Base-by-base conservation (phyloP, 2,329 filamentous ascomycete species). In the Gnomoniopsis sp. region DNA sequence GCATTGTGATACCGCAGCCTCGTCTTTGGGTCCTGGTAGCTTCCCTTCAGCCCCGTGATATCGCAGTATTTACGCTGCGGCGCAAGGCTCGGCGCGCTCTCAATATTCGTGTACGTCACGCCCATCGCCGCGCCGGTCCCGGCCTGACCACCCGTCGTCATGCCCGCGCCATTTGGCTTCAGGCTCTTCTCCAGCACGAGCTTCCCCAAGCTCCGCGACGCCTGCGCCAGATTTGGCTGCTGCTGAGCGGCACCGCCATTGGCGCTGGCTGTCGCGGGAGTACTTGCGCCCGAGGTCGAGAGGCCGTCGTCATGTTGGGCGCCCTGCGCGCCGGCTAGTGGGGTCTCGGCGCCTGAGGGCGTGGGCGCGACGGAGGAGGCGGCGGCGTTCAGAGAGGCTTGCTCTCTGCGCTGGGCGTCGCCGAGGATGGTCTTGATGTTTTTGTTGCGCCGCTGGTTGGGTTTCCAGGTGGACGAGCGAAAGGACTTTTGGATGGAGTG, bases 391-490 rank as follows among this genome's bases (percentile, higher is more conserved):
- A 92, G 96, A n/a, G 51, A 48, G 38, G 50, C 36, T 21, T 91
- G 91, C 78, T 98, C 93, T 70, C 89, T 91, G 66, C 91, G 88
- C 22, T 90, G 86, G 14, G 89, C 90, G 69, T 99, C 95, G 60
- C 91, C 89, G 62, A 99, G 82, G 63, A 99, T 95, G 67, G 96
- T 91, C 75, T 98, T 98, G 75, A 98, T 88, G 74, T 96, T 98
- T 80, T 99, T 99, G 84, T 99, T 99, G 74, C 95, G 91, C 53
- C 95, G 92, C 74, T 93, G 89, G 65, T 93, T 91, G 17, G 95
- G 91, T 70, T 90, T 92, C 95, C 95, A 99, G 72, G 86, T 78
- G 2, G 89, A 80, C 71, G 92, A 96, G 73, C 93, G 93, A 80
- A 97, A 99, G 69, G 87, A 89, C 77, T 96, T 96, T 67, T 87